Percentiles rank a stretch among this genome's conserved stretches.
phyloP scores from a whole-genome alignment of 805 yeast species.

The Candida railenensis region DNA sequence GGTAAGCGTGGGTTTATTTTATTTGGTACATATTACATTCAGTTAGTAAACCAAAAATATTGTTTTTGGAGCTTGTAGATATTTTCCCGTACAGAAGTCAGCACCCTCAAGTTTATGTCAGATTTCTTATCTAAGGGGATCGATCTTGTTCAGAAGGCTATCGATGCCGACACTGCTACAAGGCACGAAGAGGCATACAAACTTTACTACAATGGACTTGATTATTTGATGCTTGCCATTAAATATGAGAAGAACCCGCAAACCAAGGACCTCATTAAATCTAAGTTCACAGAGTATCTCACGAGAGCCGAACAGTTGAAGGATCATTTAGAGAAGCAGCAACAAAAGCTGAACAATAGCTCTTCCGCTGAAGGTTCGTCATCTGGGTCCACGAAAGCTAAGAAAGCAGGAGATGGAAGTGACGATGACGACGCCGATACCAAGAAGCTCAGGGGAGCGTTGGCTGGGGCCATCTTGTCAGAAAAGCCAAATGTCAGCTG shows the following conservation, averaged over 20 bases:
- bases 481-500: constrained; percentile 92
- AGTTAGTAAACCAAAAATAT: no score
- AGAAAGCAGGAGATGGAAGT: constrained; percentile 46
- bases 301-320: constrained; percentile 92
- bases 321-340: constrained; percentile 74
- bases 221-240: constrained; percentile 91
- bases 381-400: constrained; percentile 58
- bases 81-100: no score
- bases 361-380: constrained; percentile 50
- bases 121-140: constrained; percentile 95
- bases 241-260: constrained; percentile 89
- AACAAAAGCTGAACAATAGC: constrained; percentile 30
- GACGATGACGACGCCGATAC: constrained; percentile 75
- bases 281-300: constrained; percentile 87
- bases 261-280: constrained; percentile 83
- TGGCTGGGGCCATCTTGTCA: constrained; percentile 85
- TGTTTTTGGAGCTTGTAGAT: no score
- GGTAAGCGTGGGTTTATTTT: no score
- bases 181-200: constrained; percentile 93
- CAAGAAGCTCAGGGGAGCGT: constrained; percentile 85
- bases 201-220: constrained; percentile 87
- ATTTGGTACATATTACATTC: background rate
- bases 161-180: constrained; percentile 88
- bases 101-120: no score
- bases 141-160: constrained; percentile 89